These are phyloP conservation scores for Penicillium aurantiogriseum DNA, from an alignment of 2,329 filamentous ascomycete species.

Conservation along the genomic window DNA sequence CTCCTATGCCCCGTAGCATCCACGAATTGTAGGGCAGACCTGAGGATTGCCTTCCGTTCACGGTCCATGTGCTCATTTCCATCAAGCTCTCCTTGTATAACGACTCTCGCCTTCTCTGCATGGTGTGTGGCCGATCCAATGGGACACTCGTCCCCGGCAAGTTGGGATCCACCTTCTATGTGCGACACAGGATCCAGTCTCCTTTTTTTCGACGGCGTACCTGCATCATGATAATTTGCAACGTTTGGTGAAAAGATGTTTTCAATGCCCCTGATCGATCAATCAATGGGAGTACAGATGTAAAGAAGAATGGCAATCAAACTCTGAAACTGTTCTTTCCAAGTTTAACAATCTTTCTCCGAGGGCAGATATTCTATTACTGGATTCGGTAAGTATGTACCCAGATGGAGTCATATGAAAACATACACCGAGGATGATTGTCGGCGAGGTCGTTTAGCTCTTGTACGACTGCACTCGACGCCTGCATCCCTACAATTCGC, in stretches of 20 bases:
- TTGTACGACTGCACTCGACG: slow-evolving; percentile 21
- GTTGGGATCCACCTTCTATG: slow-evolving; percentile 1
- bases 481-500: slow-evolving; percentile 28
- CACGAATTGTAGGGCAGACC: slow-evolving; percentile 23
- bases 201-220: slow-evolving; percentile 6
- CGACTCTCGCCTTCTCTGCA: slow-evolving; percentile 24
- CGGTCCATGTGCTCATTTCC: slow-evolving; percentile 16
- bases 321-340: slow-evolving; percentile 12
- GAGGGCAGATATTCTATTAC: slow-evolving; percentile 11
- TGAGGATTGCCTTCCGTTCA: slow-evolving; percentile 22
- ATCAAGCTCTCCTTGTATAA: slow-evolving; percentile 26
- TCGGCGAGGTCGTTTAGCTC: slow-evolving; percentile 14
- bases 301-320: not conserved
- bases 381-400: not conserved
- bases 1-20: slow-evolving; percentile 14
- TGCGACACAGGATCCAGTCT: slow-evolving; percentile 4
- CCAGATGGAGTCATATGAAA: not conserved
- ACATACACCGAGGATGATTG: slow-evolving; percentile 16
- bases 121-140: slow-evolving; percentile 22
- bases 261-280: not conserved
- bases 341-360: slow-evolving; percentile 16
- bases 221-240: not conserved
- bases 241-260: not conserved
- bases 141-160: slow-evolving; percentile 5
- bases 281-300: not conserved